Evolutionary conservation across 192 early-diverging fungal genomes (phyloP), one percentile per base, ranked within the genome.

Genomic region (Thamnidium elegans): DNA sequence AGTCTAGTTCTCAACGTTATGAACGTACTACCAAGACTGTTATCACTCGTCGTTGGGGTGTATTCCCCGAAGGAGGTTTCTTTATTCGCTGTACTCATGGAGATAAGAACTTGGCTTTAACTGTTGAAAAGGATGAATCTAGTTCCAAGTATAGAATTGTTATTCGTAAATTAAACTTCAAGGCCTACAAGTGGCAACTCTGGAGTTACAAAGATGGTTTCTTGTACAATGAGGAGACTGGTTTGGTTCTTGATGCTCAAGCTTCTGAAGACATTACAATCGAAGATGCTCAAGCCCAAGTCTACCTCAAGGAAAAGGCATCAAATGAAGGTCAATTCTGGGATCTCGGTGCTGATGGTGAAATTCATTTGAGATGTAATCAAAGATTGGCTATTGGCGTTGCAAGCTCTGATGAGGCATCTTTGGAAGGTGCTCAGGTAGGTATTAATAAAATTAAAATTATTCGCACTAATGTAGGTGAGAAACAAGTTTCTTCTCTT

Each of bases 11-110:
- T 31, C 47, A 64, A 8, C 62, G 68, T 20, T 70, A 70, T 55
- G 44, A 64, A 31, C 61, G 62, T 32, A 50, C 42, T n/a, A 58
- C 34, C 21, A 63, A 70, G 62, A 39, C 46, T 20, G 63, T 56
- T 3, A 36, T 67, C 26, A 53, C 62, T 17, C 71, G 71, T 31
- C 65, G 71, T 7, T 72, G 65, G 65, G 71, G 59, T 50, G 20
- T 62, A 3, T 72, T 72, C 71, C 71, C 71, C 26, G 61, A 72
- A 19, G 59, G 54, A 3, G 23, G 21, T 9, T 66, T 72, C 59
- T 72, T 72, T 63, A 50, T 72, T 44, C 58, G 65, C n/a, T 19
- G 39, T n/a, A 30, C 43, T 30, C 20, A 67, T 47, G 66, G 60
- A 20, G 45, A 34, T 21, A 59, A 67, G n/a, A 30, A 55, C 8